Conservation (phyloP, 148 eudicot genomes). For the Suaeda aralocaspica region DNA sequence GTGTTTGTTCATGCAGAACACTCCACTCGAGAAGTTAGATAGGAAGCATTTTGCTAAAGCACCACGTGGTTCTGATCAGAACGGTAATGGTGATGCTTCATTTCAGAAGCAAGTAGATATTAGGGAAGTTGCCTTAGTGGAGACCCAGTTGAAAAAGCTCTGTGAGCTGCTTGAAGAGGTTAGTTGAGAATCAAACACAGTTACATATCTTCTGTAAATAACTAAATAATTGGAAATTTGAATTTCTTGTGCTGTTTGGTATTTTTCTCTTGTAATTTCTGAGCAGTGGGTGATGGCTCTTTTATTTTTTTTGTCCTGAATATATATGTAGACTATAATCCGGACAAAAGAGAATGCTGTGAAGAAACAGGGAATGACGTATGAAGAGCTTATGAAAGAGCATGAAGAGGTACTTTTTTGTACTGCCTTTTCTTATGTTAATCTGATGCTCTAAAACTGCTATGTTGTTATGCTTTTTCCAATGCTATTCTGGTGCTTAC, state of each 20-base stretch:
- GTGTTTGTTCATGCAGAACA: slow-evolving; percentile 43
- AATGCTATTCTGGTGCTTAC: neutral
- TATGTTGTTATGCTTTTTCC: neutral
- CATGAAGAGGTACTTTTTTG: slow-evolving; percentile 58
- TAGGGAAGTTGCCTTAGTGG: slow-evolving; percentile 73
- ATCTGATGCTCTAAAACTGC: neutral
- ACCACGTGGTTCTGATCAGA: slow-evolving; percentile 42
- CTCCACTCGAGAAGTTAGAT: slow-evolving; percentile 81
- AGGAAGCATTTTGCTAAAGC: slow-evolving; percentile 79
- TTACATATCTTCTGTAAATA: neutral
- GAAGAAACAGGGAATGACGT: slow-evolving; percentile 92
- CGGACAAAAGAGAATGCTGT: slow-evolving; percentile 82
- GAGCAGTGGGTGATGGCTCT: neutral
- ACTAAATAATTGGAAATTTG: too few relatives aligned
- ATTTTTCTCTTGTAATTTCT: neutral
- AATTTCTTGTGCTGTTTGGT: neutral
- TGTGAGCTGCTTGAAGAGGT: slow-evolving; percentile 86
- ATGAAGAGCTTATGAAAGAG: slow-evolving; percentile 65
- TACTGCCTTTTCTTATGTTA: neutral
- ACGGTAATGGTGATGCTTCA: slow-evolving; percentile 30
- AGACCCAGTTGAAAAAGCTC: slow-evolving; percentile 65
- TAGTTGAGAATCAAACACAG: too few relatives aligned
- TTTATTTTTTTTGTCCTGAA: slow-evolving; percentile 2
- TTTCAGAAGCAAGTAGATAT: slow-evolving; percentile 49
- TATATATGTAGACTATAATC: slow-evolving; percentile 56